Percentiles rank a stretch among this genome's conserved stretches.
Conservation (phyloP, 1,284 basidiomycete species). For the Cryptococcus sp. region DNA sequence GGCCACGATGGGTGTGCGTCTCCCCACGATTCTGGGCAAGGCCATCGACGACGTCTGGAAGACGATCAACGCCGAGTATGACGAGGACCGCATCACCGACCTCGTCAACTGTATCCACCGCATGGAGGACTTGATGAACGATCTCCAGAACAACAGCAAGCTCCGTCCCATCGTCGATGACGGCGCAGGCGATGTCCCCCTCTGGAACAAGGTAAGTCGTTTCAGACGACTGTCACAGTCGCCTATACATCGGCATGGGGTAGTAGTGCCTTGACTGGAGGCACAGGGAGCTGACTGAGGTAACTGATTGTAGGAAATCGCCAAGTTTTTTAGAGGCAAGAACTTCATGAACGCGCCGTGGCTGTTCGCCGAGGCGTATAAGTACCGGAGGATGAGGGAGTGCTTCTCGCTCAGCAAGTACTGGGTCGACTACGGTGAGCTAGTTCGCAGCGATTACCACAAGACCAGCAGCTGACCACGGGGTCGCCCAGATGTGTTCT, state of each 20-base stretch:
- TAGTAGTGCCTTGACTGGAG: background rate
- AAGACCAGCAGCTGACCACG: background rate
- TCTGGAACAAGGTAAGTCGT: slow-evolving; percentile 81
- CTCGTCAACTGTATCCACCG: slow-evolving; percentile 82
- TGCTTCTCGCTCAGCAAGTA: slow-evolving; percentile 91
- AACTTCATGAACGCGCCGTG: slow-evolving; percentile 95
- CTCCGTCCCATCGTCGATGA: slow-evolving; percentile 86
- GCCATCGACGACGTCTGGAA: slow-evolving; percentile 88
- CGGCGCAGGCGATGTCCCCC: slow-evolving; percentile 84
- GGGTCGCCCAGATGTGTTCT: slow-evolving; percentile 58
- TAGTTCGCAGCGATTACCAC: background rate
- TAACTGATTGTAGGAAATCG: slow-evolving; percentile 60
- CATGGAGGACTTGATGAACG: slow-evolving; percentile 76
- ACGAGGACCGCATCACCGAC: slow-evolving; percentile 82
- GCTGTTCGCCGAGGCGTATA: slow-evolving; percentile 97
- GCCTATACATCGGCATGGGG: too few species aligned
- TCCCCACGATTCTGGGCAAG: slow-evolving; percentile 94
- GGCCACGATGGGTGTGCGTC: slow-evolving; percentile 87
- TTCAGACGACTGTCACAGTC: too few species aligned
- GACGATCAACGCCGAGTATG: slow-evolving; percentile 79
- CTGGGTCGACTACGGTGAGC: slow-evolving; percentile 77
- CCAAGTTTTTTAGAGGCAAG: slow-evolving; percentile 90
- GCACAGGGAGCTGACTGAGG: background rate
- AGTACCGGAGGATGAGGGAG: slow-evolving; percentile 92
- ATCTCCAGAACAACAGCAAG: slow-evolving; percentile 73